Base-by-base conservation (phyloP, 176 grass and related monocot species). In the Bromus sterilis region DNA sequence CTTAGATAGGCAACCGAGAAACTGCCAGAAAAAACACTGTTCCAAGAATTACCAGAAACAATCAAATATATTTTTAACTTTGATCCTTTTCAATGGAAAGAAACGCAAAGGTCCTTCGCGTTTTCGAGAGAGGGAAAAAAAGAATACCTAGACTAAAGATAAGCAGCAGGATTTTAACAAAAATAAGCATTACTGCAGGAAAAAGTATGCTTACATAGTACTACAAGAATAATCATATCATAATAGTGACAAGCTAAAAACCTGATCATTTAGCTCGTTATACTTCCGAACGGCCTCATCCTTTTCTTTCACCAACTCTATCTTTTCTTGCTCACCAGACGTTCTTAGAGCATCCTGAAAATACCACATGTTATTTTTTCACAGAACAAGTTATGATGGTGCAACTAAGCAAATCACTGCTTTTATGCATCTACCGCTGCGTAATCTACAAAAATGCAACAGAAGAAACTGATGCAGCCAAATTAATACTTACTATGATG, bases 231-330 rank as follows among this genome's bases (percentile, higher is more conserved):
- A 63, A 37, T 11, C 5, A 25, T 5, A 62, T 53, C 23, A 9
- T 13, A 23, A 32, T 6, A 83, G 16, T 39, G 30, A 33, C 20
- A 85, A 78, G 56, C 55, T 24, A 60, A 51, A 80, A 86, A 99
- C 96, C 91, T 99, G 96, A 84, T 99, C 89, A 85, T 99, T 91
- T 80, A 91, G 74, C 84, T 99, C 96, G 44, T 86, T 91, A 68
- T 93, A 99, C 51, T 99, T 99, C 66, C 63, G 85, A 65, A 91
- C 49, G 56, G 87, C 89, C 65, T 90, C 93, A 49, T 90, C 91
- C 80, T 84, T 93, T 78, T 85, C 87, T 73, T 83, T 93, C 68
- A 86, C 53, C 41, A 99, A 66, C 23, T 78, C 85, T 66, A 79
- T 53, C 80, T 99, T 99, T 84, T 95, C 96, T 81, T 91, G 80